Base-by-base conservation (phyloP, 768 basidiomycete species). In the Postia placenta region DNA sequence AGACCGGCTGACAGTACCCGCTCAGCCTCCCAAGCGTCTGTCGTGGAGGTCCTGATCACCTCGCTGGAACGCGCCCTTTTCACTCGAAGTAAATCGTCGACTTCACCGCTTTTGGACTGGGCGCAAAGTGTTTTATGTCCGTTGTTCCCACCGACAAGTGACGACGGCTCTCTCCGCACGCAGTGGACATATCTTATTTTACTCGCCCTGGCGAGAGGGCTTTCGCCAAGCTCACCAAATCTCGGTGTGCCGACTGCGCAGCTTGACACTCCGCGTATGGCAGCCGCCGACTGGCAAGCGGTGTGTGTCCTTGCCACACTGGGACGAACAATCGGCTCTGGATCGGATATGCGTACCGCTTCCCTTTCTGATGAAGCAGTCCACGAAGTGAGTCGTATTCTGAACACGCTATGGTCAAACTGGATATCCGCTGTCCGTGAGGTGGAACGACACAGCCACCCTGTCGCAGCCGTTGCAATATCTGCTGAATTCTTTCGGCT, bases 341-440 rank as follows among this genome's bases (percentile, higher is more conserved):
- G n/a, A n/a, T n/a, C n/a, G n/a, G n/a, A n/a, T n/a, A n/a, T n/a
- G n/a, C n/a, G n/a, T n/a, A n/a, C n/a, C n/a, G n/a, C n/a, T 45
- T 49, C 43, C 3, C 37, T 54, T 7, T 5, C 47, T 1, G 19
- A 30, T 27, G 45, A 49, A 2, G 33, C 50, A 14, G 24, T 35
- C 11, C 49, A 51, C 5, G 53, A 49, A 30, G 36, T 55, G 19
- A 49, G 35, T 6, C 35, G 45, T 12, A 42, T 58, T n/a, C 27
- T 58, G 19, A 41, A 48, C 7, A 61, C n/a, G 61, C 62, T 56
- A 64, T 75, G 33, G 45, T 59, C 6, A 55, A 64, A 48, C 55
- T 82, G 41, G 72, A 66, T 57, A 2, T 38, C 56, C 2, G 40
- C 42, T 6, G 3, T 26, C 22, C 33, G 20, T 26, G 15, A 27